Percentiles rank a stretch among this genome's conserved stretches.
These are phyloP conservation scores for Penicillium daleae DNA, from an alignment of 495 filamentous ascomycete genomes.

Conservation along the genomic window DNA sequence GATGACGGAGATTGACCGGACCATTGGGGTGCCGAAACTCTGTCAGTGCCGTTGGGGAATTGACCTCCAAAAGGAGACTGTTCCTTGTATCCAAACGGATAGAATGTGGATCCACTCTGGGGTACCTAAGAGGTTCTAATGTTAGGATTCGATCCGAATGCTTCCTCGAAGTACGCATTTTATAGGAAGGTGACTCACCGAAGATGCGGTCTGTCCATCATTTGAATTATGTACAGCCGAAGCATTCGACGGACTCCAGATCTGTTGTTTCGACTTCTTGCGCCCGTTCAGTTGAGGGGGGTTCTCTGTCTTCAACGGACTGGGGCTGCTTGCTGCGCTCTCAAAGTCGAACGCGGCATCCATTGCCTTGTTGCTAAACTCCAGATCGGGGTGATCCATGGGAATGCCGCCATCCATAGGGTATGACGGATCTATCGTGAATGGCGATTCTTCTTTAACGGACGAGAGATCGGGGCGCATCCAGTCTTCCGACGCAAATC, in stretches of 20 bases:
- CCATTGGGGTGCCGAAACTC: slow-evolving; percentile 53
- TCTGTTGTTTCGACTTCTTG: slow-evolving; percentile 31
- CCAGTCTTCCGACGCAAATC: slow-evolving; percentile 46
- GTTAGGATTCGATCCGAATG: background rate
- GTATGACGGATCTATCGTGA: slow-evolving; percentile 44
- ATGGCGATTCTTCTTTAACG: slow-evolving; percentile 46
- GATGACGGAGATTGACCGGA: slow-evolving; percentile 58
- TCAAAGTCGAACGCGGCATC: slow-evolving; percentile 71
- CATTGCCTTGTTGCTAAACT: slow-evolving; percentile 64
- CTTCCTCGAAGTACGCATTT: background rate
- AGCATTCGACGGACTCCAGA: slow-evolving; percentile 33
- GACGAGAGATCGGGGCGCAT: slow-evolving; percentile 44
- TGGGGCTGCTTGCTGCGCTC: slow-evolving; percentile 69
- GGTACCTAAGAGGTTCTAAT: slow-evolving; percentile 20
- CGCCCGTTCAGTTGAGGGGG: slow-evolving; percentile 29
- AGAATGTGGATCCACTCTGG: slow-evolving; percentile 36
- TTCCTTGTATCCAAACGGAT: slow-evolving; percentile 47
- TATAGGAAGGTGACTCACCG: slow-evolving; percentile 32
- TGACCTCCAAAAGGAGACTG: slow-evolving; percentile 51
- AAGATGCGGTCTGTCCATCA: slow-evolving; percentile 26
- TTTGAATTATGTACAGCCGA: slow-evolving; percentile 16
- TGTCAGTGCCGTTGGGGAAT: slow-evolving; percentile 45
- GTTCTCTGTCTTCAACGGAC: slow-evolving; percentile 47
- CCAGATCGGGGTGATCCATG: slow-evolving; percentile 47
- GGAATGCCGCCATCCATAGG: slow-evolving; percentile 37